Evolutionary conservation across 202 grass and related monocot species (phyloP), one percentile per base, ranked within the genome.

Genomic region (Hordeum pubiflorum): DNA sequence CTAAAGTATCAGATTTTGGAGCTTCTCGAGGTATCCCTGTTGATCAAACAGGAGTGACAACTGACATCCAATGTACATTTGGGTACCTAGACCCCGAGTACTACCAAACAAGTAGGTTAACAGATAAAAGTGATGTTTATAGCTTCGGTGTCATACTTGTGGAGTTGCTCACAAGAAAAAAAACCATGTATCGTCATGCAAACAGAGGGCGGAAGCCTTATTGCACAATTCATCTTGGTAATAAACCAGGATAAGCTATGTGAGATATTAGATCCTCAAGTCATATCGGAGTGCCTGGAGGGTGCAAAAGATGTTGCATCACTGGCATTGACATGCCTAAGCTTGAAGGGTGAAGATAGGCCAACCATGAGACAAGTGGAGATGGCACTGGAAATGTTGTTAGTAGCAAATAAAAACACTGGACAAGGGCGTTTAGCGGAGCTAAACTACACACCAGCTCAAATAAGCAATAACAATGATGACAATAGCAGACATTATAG

Each of bases 1-100:
- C 56, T 7, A 72, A 85, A 72, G 75, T 86, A 18, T 74, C 76
- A 40, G 83, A 86, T 17, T 86, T 79, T 38, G 83, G 83, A 73
- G 64, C 63, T 54, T 85, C 83, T 9, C 39, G 76, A 48, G 65
- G 76, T 18, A 63, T 85, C 46, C 83, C 76, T 7, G 81, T 79
- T 39, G 63, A 72, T 50, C 31, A 72, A 38, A 86, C 46, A n/a
- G 39, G 76, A 81, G n/a, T 60, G 15, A 72, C 73, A 23, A 86
- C 83, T 12, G 29, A n/a, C 39, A 83, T 85, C 20, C 83, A 78
- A 80, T 63, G 83, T 9, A 80, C 75, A n/a, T 60, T 85, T 31
- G 83, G 83, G 34, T 85, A 80, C 18, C 10, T 85, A 0, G 75
- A 85, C 43, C 63, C 83, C 13, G 23, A 85, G 58, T 85, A 62